A percentile compares a stretch with the other conserved stretches of the same genome.
Conservation (phyloP, 2,329 filamentous ascomycete genomes). For the Blumeriella jaapii region DNA sequence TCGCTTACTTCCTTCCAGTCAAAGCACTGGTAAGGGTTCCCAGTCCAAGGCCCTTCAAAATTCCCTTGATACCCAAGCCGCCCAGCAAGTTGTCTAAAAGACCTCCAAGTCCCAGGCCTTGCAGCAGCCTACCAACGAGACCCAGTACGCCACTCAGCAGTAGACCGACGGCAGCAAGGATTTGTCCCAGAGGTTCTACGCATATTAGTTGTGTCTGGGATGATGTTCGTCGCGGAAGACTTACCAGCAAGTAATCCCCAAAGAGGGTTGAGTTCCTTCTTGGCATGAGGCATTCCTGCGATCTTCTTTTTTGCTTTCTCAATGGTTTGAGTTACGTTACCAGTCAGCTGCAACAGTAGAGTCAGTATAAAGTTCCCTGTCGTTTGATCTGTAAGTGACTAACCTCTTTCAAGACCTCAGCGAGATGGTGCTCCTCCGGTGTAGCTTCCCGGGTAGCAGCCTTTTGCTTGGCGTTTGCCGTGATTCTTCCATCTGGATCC, state of each 20-base stretch:
- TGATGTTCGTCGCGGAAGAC: neutral
- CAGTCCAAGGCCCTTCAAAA: constrained; percentile 64
- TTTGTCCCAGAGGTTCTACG: constrained; percentile 76
- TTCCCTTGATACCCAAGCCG: constrained; percentile 62
- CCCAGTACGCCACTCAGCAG: constrained; percentile 73
- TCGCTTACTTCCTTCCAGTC: constrained; percentile 38
- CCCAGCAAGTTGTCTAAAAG: constrained; percentile 70
- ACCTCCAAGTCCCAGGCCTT: constrained; percentile 71
- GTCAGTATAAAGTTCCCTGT: neutral
- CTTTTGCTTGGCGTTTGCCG: constrained; percentile 74
- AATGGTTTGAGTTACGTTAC: constrained; percentile 69
- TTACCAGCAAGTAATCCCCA: constrained; percentile 54
- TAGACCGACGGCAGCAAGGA: constrained; percentile 77
- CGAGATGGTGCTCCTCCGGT: constrained; percentile 74
- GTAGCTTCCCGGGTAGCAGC: constrained; percentile 62
- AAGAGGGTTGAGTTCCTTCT: constrained; percentile 88
- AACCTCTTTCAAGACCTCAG: constrained; percentile 70
- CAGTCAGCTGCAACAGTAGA: constrained; percentile 45
- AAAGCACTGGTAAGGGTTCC: constrained; percentile 32
- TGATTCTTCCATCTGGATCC: constrained; percentile 79
- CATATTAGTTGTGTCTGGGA: neutral
- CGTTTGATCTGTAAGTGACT: constrained; percentile 11
- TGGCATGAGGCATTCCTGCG: constrained; percentile 82
- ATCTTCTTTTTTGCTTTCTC: constrained; percentile 84
- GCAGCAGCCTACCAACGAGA: constrained; percentile 63